A percentile compares a stretch with the other conserved stretches of the same genome.
Evolutionary conservation across 768 basidiomycete genomes (phyloP).

Genomic region (Melanogaster broomeanus): DNA sequence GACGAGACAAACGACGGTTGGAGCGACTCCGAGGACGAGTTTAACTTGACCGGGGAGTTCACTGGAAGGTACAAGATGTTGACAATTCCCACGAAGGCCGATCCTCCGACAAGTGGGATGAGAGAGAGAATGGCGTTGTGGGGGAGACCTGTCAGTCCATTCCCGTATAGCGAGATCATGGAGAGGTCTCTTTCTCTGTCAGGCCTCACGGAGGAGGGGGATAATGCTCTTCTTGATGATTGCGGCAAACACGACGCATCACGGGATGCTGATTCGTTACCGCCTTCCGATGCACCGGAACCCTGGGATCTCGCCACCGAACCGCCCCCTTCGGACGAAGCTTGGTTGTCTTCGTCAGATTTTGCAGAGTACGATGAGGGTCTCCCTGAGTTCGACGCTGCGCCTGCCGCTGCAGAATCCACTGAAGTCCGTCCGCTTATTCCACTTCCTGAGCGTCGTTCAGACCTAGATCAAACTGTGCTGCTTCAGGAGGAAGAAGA

Average conservation of each 20-base stretch:
- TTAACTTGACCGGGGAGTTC: conserved; percentile 54
- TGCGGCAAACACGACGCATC: neutral
- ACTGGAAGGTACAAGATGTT: conserved; percentile 64
- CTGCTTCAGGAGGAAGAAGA: conserved; percentile 19
- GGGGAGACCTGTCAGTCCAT: conserved; percentile 74
- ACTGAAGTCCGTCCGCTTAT: conserved; percentile 8
- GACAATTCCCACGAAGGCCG: conserved; percentile 60
- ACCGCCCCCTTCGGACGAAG: conserved; percentile 18
- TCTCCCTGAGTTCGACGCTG: conserved; percentile 11
- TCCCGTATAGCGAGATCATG: conserved; percentile 43
- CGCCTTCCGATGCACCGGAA: conserved; percentile 5
- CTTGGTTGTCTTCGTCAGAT: conserved; percentile 1
- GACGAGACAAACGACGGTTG: conserved; percentile 12
- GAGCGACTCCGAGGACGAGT: conserved; percentile 34
- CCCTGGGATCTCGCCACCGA: conserved; percentile 25
- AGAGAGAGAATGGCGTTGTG: conserved; percentile 52
- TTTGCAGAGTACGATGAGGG: conserved; percentile 25
- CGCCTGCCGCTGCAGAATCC: conserved; percentile 12
- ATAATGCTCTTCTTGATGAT: neutral
- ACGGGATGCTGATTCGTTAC: neutral
- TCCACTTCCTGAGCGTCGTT: neutral
- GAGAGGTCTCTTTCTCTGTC: conserved; percentile 27
- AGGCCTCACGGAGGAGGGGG: conserved; percentile 8
- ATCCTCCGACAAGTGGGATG: conserved; percentile 62
- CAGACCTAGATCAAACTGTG: conserved; percentile 15